A percentile compares a stretch with the other conserved stretches of the same genome.
These are phyloP conservation scores for Cinnamomum micranthum DNA, from an alignment of 164 flowering plant species.

Conservation along the genomic window DNA sequence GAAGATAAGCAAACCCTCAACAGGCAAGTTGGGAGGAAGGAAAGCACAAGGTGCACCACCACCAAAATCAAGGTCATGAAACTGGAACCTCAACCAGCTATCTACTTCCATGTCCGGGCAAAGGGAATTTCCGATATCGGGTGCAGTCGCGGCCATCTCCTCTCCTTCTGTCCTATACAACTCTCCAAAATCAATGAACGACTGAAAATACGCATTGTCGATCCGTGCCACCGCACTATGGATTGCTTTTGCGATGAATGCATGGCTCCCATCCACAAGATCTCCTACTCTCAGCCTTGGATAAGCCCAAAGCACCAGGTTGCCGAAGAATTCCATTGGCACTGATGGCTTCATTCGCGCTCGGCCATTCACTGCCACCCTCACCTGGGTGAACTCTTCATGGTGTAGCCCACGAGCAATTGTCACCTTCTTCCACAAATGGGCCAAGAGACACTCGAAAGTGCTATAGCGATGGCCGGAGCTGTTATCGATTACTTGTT, in stretches of 20 bases:
- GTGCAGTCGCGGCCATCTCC: background rate
- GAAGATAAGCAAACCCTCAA: constrained; percentile 12
- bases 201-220: constrained; percentile 14
- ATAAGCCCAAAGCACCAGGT: constrained; percentile 18
- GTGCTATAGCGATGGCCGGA: constrained; percentile 16
- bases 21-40: constrained; percentile 13
- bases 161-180: background rate
- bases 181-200: constrained; percentile 21
- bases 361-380: constrained; percentile 17
- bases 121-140: background rate
- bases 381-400: constrained; percentile 15
- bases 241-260: constrained; percentile 7
- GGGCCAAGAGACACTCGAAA: constrained; percentile 27
- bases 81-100: constrained; percentile 18
- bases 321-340: constrained; percentile 13
- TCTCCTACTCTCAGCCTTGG: constrained; percentile 15
- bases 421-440: constrained; percentile 30
- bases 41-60: constrained; percentile 14
- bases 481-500: constrained; percentile 4
- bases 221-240: constrained; percentile 9
- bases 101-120: constrained; percentile 16
- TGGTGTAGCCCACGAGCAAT: constrained; percentile 15
- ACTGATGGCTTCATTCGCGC: constrained; percentile 7
- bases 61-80: constrained; percentile 16
- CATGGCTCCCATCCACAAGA: constrained; percentile 3